Conservation (phyloP, 805 yeast genomes). For the Kazachstania psychrophila region DNA sequence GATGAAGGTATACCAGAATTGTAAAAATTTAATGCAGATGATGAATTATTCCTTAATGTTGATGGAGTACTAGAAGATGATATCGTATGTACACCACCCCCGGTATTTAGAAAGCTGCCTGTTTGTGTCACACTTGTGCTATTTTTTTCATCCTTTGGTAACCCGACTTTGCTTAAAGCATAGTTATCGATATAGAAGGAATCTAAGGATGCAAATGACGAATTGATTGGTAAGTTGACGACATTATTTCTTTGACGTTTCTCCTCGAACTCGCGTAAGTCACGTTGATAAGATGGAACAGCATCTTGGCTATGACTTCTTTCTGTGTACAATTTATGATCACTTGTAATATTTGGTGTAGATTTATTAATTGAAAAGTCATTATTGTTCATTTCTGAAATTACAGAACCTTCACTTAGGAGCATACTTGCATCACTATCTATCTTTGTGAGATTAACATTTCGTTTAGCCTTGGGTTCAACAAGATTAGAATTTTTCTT, state of each 20-base stretch:
- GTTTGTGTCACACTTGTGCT: background rate
- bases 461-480: too few species aligned
- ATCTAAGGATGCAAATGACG: conserved; percentile 68
- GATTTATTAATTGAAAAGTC: background rate
- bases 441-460: background rate
- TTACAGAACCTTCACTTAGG: conserved; percentile 19
- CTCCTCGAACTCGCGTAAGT: conserved; percentile 18
- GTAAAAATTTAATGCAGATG: conserved; percentile 3
- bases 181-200: conserved; percentile 52
- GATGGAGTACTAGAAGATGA: background rate
- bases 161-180: conserved; percentile 24
- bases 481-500: too few species aligned
- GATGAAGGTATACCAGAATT: conserved; percentile 6
- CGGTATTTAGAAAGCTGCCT: background rate
- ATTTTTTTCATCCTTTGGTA: background rate
- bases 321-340: background rate
- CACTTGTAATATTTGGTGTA: background rate
- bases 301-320: background rate
- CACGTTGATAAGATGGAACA: conserved; percentile 9
- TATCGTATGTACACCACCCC: background rate
- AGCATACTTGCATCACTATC: conserved; percentile 14
- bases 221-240: conserved; percentile 59
- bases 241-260: conserved; percentile 32
- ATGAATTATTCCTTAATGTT: conserved; percentile 3
- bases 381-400: conserved; percentile 7